phyloP scores from a whole-genome alignment of 106 monocot genomes.

The Allium cepa region DNA sequence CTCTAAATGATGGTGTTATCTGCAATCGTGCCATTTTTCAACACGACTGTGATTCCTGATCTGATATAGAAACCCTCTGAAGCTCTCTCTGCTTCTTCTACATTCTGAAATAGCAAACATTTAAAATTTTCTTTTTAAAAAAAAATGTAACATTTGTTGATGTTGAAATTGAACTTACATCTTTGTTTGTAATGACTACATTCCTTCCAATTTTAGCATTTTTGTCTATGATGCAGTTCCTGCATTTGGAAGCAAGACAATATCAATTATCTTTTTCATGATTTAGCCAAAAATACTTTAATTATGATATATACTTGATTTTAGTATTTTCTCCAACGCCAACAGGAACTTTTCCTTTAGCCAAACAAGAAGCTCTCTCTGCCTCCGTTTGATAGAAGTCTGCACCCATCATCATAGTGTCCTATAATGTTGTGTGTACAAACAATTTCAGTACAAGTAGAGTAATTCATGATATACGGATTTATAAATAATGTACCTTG shows the following conservation, averaged over 20 bases:
- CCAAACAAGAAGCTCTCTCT: conserved; percentile 42
- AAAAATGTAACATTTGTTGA: too few relatives aligned
- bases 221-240: conserved; percentile 84
- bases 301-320: conserved; percentile 32
- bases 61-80: conserved; percentile 15
- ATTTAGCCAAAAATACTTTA: too few relatives aligned
- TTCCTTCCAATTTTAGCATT: conserved; percentile 73
- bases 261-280: too few relatives aligned
- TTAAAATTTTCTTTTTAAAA: too few relatives aligned
- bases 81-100: conserved; percentile 55
- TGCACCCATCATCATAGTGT: conserved; percentile 87
- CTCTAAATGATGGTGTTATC: conserved; percentile 7
- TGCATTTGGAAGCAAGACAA: conserved; percentile 6
- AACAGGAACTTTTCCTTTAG: conserved; percentile 56
- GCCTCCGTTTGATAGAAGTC: conserved; percentile 73
- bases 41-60: conserved; percentile 9
- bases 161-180: conserved; percentile 24
- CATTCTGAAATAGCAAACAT: conserved; percentile 24
- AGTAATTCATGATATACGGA: too few relatives aligned
- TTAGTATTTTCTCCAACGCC: conserved; percentile 70
- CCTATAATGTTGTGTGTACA: conserved; percentile 12
- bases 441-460: too few relatives aligned
- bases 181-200: conserved; percentile 54
- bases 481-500: conserved; percentile 30
- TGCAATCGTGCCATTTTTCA: conserved; percentile 11